Percentiles rank a stretch among this genome's conserved stretches.
These are phyloP conservation scores for Lycium ferocissimum DNA, from an alignment of 257 asterid species.

Conservation along the genomic window DNA sequence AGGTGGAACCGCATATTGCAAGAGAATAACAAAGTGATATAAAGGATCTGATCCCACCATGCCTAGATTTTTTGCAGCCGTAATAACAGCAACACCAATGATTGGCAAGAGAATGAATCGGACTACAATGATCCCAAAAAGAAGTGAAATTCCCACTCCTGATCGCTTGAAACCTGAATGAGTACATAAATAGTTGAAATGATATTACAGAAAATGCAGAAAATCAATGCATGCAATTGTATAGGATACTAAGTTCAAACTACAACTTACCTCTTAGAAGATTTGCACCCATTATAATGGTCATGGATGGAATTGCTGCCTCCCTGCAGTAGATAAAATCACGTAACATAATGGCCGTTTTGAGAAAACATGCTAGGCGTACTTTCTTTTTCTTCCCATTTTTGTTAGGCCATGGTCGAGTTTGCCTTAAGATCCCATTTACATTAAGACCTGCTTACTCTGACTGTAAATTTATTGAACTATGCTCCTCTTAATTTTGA, in stretches of 20 bases:
- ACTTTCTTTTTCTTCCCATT: not conserved
- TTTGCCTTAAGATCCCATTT: not conserved
- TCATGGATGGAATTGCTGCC: slow-evolving; percentile 44
- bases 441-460: not conserved
- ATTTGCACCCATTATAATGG: slow-evolving; percentile 42
- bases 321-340: slow-evolving; percentile 32
- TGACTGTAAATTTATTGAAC: not conserved
- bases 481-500: not conserved
- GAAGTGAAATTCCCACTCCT: slow-evolving; percentile 36
- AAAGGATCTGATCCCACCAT: slow-evolving; percentile 40
- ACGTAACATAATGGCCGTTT: not conserved
- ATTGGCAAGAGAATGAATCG: slow-evolving; percentile 35
- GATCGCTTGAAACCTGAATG: slow-evolving; percentile 42
- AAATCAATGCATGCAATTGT: not conserved
- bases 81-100: slow-evolving; percentile 21
- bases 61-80: slow-evolving; percentile 29
- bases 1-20: slow-evolving; percentile 39
- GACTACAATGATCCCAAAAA: slow-evolving; percentile 32
- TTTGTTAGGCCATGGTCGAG: not conserved
- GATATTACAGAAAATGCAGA: not conserved
- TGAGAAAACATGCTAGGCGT: not conserved
- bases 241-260: not conserved
- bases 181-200: no score
- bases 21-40: slow-evolving; percentile 42
- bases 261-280: slow-evolving; percentile 34